phyloP scores from a whole-genome alignment of 1,284 basidiomycete genomes.

The Ustilago trichophora region DNA sequence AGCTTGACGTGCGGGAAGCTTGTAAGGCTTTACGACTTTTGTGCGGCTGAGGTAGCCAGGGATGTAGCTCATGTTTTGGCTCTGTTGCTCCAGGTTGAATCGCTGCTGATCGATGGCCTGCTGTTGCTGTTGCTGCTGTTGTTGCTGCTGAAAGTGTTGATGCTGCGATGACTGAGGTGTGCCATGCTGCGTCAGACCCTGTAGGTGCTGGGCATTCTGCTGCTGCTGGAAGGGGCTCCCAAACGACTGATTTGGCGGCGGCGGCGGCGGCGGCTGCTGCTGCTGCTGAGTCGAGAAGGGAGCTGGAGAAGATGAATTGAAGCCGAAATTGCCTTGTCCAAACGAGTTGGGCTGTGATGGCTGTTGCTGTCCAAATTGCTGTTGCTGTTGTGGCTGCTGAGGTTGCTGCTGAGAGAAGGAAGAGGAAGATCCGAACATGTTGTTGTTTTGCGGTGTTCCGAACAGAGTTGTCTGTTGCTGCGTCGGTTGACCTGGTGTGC shows the following conservation, averaged over 20 bases:
- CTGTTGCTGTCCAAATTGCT: conserved; percentile 13
- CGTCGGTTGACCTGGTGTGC: conserved; percentile 6
- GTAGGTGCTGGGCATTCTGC: no score
- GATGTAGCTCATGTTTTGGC: conserved; percentile 48
- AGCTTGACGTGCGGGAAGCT: conserved; percentile 38
- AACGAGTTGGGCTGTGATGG: conserved; percentile 11
- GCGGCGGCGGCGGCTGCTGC: no score
- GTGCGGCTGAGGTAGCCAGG: conserved; percentile 49
- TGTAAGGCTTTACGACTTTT: conserved; percentile 46
- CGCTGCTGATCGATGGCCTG: conserved; percentile 40
- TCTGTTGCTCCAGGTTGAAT: conserved; percentile 33
- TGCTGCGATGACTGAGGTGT: conserved; percentile 20
- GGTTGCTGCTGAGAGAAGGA: conserved; percentile 24
- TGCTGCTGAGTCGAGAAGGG: conserved; percentile 21
- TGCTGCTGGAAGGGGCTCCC: conserved; percentile 26
- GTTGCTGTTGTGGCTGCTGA: conserved; percentile 9
- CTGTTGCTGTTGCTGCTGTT: conserved; percentile 32
- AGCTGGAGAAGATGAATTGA: conserved; percentile 24
- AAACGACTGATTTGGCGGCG: conserved; percentile 23
- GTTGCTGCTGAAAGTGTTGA: conserved; percentile 31
- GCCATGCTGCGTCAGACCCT: conserved; percentile 9
- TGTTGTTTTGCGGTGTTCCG: conserved; percentile 33
- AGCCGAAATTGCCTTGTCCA: conserved; percentile 9
- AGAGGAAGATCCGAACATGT: conserved; percentile 16
- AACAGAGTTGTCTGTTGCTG: conserved; percentile 20